Percentiles rank a stretch among this genome's conserved stretches.
These are phyloP conservation scores for Phytophthora quininea DNA, from an alignment of 352 stramenopile species.

Conservation along the genomic window DNA sequence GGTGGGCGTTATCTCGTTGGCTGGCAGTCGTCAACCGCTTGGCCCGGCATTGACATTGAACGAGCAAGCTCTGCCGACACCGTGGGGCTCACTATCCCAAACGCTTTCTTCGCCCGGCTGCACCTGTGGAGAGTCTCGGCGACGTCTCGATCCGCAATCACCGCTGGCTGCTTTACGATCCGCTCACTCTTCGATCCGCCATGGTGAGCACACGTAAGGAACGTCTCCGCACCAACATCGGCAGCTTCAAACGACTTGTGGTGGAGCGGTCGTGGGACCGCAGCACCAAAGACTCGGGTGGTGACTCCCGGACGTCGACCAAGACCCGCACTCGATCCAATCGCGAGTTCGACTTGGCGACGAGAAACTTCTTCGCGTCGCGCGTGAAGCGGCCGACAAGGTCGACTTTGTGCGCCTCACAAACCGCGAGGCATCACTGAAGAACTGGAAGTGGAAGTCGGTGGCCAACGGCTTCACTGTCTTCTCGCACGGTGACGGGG, in stretches of 20 bases:
- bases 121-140: slow-evolving; percentile 7
- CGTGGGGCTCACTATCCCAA: slow-evolving; percentile 30
- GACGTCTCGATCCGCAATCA: slow-evolving; percentile 2
- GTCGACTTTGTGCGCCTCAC: slow-evolving; percentile 33
- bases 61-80: slow-evolving; percentile 11
- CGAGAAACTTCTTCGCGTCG: slow-evolving; percentile 25
- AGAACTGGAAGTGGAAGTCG: slow-evolving; percentile 42
- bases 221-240: slow-evolving; percentile 18
- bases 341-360: slow-evolving; percentile 24
- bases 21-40: neutral
- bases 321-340: slow-evolving; percentile 16
- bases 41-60: slow-evolving; percentile 7
- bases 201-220: slow-evolving; percentile 29
- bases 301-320: slow-evolving; percentile 24
- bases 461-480: slow-evolving; percentile 40
- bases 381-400: slow-evolving; percentile 29
- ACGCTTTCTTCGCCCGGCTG: slow-evolving; percentile 32
- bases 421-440: slow-evolving; percentile 32
- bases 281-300: slow-evolving; percentile 27
- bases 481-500: slow-evolving; percentile 38
- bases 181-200: slow-evolving; percentile 29
- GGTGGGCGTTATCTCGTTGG: slow-evolving; percentile 11
- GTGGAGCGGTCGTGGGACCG: slow-evolving; percentile 28
- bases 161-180: neutral
- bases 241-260: slow-evolving; percentile 30